These are phyloP conservation scores for Solanum ossicruentum DNA, from an alignment of 257 asterid genomes.

Conservation along the genomic window DNA sequence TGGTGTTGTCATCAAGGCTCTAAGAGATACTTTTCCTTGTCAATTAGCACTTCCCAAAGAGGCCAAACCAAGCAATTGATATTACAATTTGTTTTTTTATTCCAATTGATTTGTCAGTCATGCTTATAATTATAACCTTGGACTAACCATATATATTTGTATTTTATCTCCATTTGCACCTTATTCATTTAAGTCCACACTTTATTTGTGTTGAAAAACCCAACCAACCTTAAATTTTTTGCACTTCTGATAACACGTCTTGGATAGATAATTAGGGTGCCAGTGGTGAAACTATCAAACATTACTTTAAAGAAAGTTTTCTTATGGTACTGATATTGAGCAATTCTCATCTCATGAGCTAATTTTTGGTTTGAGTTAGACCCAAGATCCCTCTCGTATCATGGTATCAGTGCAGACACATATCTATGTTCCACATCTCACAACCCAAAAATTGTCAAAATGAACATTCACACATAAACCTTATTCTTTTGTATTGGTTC, in stretches of 20 bases:
- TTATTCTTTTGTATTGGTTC: neutral
- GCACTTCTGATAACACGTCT: neutral
- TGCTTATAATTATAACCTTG: neutral
- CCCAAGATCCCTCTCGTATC: neutral
- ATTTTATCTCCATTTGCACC: neutral
- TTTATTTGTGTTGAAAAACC: neutral
- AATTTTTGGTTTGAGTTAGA: neutral
- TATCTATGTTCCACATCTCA: neutral
- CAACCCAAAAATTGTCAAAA: neutral
- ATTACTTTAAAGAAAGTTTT: neutral
- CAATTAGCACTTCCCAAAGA: neutral
- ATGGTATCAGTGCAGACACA: neutral
- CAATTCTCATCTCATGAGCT: neutral
- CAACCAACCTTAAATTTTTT: neutral
- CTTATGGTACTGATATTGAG: neutral
- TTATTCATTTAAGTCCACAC: neutral
- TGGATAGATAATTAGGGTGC: neutral
- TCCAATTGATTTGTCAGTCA: neutral
- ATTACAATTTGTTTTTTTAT: neutral
- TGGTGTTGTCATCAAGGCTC: neutral
- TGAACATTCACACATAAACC: neutral
- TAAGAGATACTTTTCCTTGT: neutral
- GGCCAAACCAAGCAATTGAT: neutral
- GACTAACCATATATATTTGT: neutral
- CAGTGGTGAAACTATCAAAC: neutral